phyloP scores from a whole-genome alignment of 2,329 filamentous ascomycete species.

The Coleophoma crateriformis region DNA sequence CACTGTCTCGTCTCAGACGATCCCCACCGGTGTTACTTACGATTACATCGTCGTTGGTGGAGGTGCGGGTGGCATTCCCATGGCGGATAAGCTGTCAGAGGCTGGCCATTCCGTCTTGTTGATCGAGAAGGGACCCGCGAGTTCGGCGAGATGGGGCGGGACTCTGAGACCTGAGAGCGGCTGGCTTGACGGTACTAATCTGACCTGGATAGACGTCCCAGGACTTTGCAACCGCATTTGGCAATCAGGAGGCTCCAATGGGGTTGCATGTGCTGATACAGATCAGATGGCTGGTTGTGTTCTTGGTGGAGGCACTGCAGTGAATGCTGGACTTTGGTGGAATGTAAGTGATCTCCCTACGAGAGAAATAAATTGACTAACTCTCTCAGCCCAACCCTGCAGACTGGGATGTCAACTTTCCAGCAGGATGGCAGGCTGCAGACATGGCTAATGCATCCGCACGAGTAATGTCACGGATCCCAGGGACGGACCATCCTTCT shows the following conservation, averaged over 20 bases:
- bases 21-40: conserved; percentile 39
- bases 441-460: conserved; percentile 56
- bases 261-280: conserved; percentile 61
- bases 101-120: conserved; percentile 60
- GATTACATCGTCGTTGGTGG: conserved; percentile 51
- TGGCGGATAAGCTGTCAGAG: conserved; percentile 54
- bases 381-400: conserved; percentile 44
- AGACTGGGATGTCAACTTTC: conserved; percentile 72
- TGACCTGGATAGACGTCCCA: conserved; percentile 68
- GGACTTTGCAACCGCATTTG: conserved; percentile 65
- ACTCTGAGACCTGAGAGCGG: conserved; percentile 35
- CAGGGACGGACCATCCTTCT: conserved; percentile 62
- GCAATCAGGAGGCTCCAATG: conserved; percentile 21
- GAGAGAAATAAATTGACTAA: conserved; percentile 7
- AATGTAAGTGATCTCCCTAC: conserved; percentile 32
- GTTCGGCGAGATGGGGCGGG: conserved; percentile 60
- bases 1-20: conserved; percentile 39
- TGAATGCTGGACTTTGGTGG: conserved; percentile 67
- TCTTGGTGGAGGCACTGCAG: conserved; percentile 48
- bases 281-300: conserved; percentile 70
- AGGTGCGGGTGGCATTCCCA: conserved; percentile 46
- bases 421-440: conserved; percentile 60
- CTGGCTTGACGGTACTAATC: conserved; percentile 53
- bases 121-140: conserved; percentile 54
- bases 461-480: conserved; percentile 64